These are phyloP conservation scores for Apophysomyces sp. DNA, from an alignment of 371 early-diverging fungal species.

Conservation along the genomic window DNA sequence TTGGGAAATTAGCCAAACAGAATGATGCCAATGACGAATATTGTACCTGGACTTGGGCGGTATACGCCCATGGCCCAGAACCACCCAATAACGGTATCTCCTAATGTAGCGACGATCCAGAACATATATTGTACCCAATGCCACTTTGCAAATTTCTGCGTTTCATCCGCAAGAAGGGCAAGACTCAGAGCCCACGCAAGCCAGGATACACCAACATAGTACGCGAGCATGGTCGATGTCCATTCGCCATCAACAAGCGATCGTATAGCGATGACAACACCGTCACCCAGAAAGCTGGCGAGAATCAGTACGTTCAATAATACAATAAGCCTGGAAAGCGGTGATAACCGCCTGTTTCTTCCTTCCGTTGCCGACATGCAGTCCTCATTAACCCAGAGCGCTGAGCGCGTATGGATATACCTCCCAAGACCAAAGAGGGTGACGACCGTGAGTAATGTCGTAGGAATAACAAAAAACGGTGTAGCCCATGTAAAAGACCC, in stretches of 20 bases:
- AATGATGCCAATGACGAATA: background rate
- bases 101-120: conserved; percentile 29
- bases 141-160: conserved; percentile 39
- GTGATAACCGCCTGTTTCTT: conserved; percentile 15
- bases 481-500: conserved; percentile 29
- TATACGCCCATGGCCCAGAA: conserved; percentile 34
- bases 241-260: conserved; percentile 27
- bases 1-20: background rate
- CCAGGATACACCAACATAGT: conserved; percentile 36
- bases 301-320: conserved; percentile 18
- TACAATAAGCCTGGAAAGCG: conserved; percentile 28
- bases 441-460: conserved; percentile 21
- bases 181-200: conserved; percentile 38
- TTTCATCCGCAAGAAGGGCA: conserved; percentile 27
- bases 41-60: conserved; percentile 36
- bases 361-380: background rate
- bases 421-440: conserved; percentile 27
- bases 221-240: conserved; percentile 29
- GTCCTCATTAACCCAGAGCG: conserved; percentile 8
- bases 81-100: conserved; percentile 40
- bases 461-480: conserved; percentile 28
- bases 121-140: conserved; percentile 47
- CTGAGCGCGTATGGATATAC: conserved; percentile 18
- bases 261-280: conserved; percentile 24
- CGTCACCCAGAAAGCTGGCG: conserved; percentile 30